A percentile compares a stretch with the other conserved stretches of the same genome.
phyloP scores from a whole-genome alignment of 2,329 filamentous ascomycete genomes.

The Iodosphaeria phyllophila region DNA sequence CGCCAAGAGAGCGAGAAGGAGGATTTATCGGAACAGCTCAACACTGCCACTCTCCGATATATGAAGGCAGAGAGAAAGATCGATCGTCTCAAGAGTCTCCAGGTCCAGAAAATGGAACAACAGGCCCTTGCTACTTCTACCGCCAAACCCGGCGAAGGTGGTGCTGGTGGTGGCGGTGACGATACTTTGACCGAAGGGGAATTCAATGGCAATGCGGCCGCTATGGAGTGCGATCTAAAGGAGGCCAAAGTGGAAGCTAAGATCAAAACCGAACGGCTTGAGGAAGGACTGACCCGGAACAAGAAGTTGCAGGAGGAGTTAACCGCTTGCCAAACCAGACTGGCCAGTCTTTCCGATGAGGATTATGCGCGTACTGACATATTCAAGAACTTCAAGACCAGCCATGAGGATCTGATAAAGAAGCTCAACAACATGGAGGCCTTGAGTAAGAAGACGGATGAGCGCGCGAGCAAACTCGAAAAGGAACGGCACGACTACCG shows the following conservation, averaged over 20 bases:
- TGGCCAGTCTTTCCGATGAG: conserved; percentile 67
- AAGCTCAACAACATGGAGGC: conserved; percentile 84
- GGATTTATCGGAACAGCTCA: conserved; percentile 67
- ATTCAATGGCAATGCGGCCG: conserved; percentile 36
- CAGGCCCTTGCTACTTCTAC: conserved; percentile 59
- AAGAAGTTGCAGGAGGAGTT: conserved; percentile 60
- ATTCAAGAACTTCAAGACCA: conserved; percentile 78
- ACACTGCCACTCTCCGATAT: conserved; percentile 76
- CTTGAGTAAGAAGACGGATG: conserved; percentile 64
- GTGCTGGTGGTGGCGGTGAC: conserved; percentile 36
- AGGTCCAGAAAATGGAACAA: conserved; percentile 82
- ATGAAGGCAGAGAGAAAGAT: conserved; percentile 92
- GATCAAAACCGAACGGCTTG: conserved; percentile 80
- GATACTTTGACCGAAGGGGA: too few relatives aligned
- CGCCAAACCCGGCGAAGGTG: conserved; percentile 23
- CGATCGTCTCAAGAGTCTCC: conserved; percentile 71
- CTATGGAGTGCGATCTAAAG: conserved; percentile 57
- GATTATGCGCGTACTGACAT: conserved; percentile 85
- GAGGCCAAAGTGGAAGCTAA: conserved; percentile 58
- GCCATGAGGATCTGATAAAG: conserved; percentile 85
- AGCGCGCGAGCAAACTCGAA: conserved; percentile 71
- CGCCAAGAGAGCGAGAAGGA: conserved; percentile 63
- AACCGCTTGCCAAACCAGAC: conserved; percentile 47
- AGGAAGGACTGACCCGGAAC: conserved; percentile 60
- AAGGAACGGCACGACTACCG: conserved; percentile 72